Evolutionary conservation across 2,329 filamentous ascomycete species (phyloP).

Genomic region (Colletotrichum sp.): DNA sequence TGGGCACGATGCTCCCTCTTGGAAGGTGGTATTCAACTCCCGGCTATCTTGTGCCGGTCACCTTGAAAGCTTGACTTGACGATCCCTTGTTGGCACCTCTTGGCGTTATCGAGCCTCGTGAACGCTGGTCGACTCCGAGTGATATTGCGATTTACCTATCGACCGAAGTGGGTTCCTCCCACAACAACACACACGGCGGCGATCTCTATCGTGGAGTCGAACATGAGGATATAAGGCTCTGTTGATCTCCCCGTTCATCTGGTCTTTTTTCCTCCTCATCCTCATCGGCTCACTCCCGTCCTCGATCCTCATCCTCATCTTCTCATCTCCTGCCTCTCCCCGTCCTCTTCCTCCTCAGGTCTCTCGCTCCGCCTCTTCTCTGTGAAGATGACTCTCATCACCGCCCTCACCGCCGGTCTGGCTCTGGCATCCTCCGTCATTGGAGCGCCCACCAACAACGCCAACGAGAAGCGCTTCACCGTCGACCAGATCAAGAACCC

Average conservation of each 20-base stretch:
- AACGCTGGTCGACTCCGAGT: background rate
- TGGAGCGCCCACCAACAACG: slow-evolving; percentile 19
- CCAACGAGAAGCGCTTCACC: slow-evolving; percentile 27
- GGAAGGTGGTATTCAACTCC: slow-evolving; percentile 18
- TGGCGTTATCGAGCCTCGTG: background rate
- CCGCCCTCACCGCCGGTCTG: slow-evolving; percentile 14
- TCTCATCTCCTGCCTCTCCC: background rate
- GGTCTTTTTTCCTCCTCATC: background rate
- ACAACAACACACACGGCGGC: background rate
- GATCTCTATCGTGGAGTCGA: background rate
- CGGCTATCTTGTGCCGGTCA: slow-evolving; percentile 12
- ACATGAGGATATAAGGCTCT: slow-evolving; percentile 12
- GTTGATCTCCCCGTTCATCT: background rate
- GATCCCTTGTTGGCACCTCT: background rate
- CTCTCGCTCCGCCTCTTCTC: background rate
- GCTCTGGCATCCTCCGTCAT: slow-evolving; percentile 27
- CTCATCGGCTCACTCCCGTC: background rate
- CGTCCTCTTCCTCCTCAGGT: background rate
- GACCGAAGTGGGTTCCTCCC: background rate
- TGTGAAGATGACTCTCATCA: slow-evolving; percentile 12
- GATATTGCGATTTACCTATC: background rate
- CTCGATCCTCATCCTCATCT: background rate
- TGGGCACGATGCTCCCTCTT: slow-evolving; percentile 16
- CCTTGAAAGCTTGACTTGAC: background rate
- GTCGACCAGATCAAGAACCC: slow-evolving; percentile 42